Evolutionary conservation across 2,329 filamentous ascomycete species (phyloP), one percentile per base, ranked within the genome.

Genomic region (Pseudocercospora macadamiae): DNA sequence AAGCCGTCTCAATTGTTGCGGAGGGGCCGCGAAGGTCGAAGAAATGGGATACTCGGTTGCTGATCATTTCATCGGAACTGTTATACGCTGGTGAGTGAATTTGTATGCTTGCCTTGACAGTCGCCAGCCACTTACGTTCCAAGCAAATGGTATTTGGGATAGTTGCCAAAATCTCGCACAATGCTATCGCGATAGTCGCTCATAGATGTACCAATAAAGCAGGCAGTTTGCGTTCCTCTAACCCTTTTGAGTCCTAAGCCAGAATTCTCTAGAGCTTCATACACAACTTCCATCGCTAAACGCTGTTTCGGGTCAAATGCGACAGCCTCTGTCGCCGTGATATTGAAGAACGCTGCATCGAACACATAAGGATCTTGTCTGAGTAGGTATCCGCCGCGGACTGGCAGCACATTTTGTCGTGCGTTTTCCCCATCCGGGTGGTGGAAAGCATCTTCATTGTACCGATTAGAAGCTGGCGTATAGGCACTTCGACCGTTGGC

Each of bases 231-330:
- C 16, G 23, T 32, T 34, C 23, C 16, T 14, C 10, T 26, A 18
- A 16, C 25, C 30, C 26, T 14, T 16, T 51, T 19, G 12, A 42
- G 37, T 42, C 14, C 14, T 18, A 42, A 16, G 8, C 61, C 57
- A 14, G 61, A 57, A 36, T 60, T 56, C 16, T 61, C 61, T 2
- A 65, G n/a, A n/a, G 58, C 57, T 21, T 66, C 65, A 36, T 60
- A 69, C 3, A 57, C 55, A n/a, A 47, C 36, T 44, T 68, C 64
- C 0, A 69, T 42, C 2, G 57, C 12, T 3, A 64, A 25, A 4
- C 67, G 45, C 14, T 67, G 65, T 39, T 68, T 63, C 3, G 66
- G 67, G 48, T 68, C 66, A 23, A 67, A 57, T 16, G 51, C 51
- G 8, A 47, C 51, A 2, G 57, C 61, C 44, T 65, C 60, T 3